Percentiles rank a stretch among this genome's conserved stretches.
These are phyloP conservation scores for Aspergillus pseudoterreus DNA, from an alignment of 2,329 filamentous ascomycete species.

Conservation along the genomic window DNA sequence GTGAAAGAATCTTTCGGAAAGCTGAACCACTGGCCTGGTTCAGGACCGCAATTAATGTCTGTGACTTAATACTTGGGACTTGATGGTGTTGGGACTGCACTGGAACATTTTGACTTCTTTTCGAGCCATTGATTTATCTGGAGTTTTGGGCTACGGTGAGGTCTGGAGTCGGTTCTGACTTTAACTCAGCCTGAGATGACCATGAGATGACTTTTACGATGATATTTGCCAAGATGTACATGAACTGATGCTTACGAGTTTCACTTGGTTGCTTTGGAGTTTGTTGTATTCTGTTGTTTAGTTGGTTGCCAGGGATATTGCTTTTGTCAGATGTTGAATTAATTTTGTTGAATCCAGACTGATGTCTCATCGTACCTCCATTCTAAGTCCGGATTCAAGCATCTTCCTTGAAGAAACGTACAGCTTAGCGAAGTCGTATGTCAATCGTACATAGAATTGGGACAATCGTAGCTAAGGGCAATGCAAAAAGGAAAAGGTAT, in stretches of 20 bases:
- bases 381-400: too few relatives aligned
- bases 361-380: too few relatives aligned
- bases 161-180: constrained; percentile 23
- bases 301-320: too few relatives aligned
- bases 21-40: neutral
- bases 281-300: neutral
- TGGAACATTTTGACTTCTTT: constrained; percentile 6
- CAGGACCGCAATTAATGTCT: neutral
- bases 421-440: too few relatives aligned
- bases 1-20: neutral
- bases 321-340: too few relatives aligned
- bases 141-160: constrained; percentile 24
- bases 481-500: neutral
- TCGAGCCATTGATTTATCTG: constrained; percentile 19
- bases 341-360: too few relatives aligned
- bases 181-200: constrained; percentile 27
- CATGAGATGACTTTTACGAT: constrained; percentile 37
- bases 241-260: constrained; percentile 29
- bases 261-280: neutral
- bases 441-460: too few relatives aligned
- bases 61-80: neutral
- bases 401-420: too few relatives aligned
- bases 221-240: constrained; percentile 37
- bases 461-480: neutral
- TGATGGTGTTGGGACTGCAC: neutral